Evolutionary conservation across 1,284 basidiomycete genomes (phyloP), one percentile per base, ranked within the genome.

Genomic region (Cutaneotrichosporon daszewskae): DNA sequence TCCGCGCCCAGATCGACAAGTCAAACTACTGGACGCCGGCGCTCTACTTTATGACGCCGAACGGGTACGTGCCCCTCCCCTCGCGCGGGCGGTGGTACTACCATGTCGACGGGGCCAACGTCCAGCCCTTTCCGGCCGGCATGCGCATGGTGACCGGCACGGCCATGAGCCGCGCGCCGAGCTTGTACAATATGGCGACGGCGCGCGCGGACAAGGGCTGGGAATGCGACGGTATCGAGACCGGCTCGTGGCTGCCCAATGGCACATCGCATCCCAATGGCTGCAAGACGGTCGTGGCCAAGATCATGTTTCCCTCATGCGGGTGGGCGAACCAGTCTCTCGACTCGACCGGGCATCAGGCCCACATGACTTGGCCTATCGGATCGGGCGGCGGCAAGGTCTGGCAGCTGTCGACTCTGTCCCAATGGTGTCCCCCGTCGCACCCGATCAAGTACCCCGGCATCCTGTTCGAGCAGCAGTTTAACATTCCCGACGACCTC

Each of bases 21-120:
- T 71, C 66, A 27, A 65, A 62, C 45, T 76, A 76, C 58, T 76
- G 75, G 75, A 61, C 59, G 9, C 73, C 73, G 18, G 59, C 68
- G 36, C 55, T 75, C 7, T 75, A 72, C 60, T 70, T 68, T 46
- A 74, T 72, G 54, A 59, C 65, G 40, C 16, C 26, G 26, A 36
- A 52, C 33, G 38, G 37, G 14, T 65, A 59, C 54, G 47, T 56
- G 20, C 63, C 67, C 3, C 55, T 58, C 19, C 27, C 29, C n/a
- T 49, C 41, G 39, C 48, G 55, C 47, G 56, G 64, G 10, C 40
- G 46, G 17, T 18, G 39, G 14, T 73, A 73, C 57, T 73, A 73
- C 57, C 33, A 26, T 12, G 39, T 27, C 28, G 38, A 27, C 52
- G 46, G 3, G 71, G 25, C 16, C 39, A 33, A 40, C 32, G 24